phyloP scores from a whole-genome alignment of 2,329 filamentous ascomycete genomes.

The Pyrenophora seminiperda region DNA sequence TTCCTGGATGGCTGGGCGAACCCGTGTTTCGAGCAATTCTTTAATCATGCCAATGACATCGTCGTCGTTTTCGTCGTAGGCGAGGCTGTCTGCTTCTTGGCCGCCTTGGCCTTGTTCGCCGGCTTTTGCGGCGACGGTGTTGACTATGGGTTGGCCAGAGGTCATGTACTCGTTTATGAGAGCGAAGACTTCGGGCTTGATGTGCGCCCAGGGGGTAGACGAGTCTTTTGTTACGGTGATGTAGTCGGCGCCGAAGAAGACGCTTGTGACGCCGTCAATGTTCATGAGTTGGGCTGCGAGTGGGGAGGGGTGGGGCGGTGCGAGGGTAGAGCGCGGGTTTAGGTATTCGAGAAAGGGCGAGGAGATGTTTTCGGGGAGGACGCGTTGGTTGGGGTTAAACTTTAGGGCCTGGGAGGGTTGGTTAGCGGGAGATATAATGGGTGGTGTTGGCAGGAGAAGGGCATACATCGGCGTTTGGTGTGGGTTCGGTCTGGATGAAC shows the following conservation, averaged over 20 bases:
- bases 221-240: conserved; percentile 93
- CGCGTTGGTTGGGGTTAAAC: conserved; percentile 87
- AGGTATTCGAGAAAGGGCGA: conserved; percentile 91
- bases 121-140: conserved; percentile 65
- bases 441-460: background rate
- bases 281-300: conserved; percentile 89
- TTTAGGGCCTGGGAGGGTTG: conserved; percentile 68
- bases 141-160: conserved; percentile 80
- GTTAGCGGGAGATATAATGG: background rate
- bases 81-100: conserved; percentile 69
- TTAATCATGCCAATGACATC: conserved; percentile 99
- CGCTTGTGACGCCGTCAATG: conserved; percentile 89
- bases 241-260: conserved; percentile 94
- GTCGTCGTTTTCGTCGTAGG: conserved; percentile 86
- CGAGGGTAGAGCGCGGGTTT: conserved; percentile 82
- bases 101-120: conserved; percentile 57
- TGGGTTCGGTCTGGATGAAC: conserved; percentile 96
- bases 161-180: conserved; percentile 93
- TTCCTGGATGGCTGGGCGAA: conserved; percentile 94
- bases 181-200: conserved; percentile 93
- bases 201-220: conserved; percentile 89
- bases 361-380: conserved; percentile 75
- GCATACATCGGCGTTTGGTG: conserved; percentile 84
- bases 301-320: conserved; percentile 87
- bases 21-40: conserved; percentile 91